phyloP scores from a whole-genome alignment of 768 basidiomycete genomes.

The Boletus sp. region DNA sequence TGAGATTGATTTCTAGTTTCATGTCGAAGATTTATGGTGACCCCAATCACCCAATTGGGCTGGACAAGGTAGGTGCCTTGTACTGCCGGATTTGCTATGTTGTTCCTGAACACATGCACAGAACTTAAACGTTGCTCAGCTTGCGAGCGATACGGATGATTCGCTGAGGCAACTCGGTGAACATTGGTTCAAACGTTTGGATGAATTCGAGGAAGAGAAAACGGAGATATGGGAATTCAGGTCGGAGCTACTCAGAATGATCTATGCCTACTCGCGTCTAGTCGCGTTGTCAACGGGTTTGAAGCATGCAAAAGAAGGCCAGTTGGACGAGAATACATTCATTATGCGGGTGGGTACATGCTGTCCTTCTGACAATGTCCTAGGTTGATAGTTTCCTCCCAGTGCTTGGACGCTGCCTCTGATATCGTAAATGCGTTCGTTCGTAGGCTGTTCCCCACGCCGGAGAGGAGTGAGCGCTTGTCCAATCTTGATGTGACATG shows the following conservation, averaged over 20 bases:
- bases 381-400: background rate
- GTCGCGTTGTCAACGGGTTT: conserved; percentile 72
- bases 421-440: conserved; percentile 65
- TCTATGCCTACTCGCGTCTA: conserved; percentile 68
- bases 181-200: conserved; percentile 54
- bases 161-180: conserved; percentile 53
- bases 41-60: conserved; percentile 67
- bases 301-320: conserved; percentile 65
- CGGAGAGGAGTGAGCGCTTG: conserved; percentile 48
- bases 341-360: conserved; percentile 54
- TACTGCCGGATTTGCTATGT: background rate
- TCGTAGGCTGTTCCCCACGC: conserved; percentile 49
- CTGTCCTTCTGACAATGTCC: background rate
- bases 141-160: conserved; percentile 71
- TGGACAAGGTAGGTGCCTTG: conserved; percentile 57
- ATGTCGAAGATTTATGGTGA: conserved; percentile 66
- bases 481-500: background rate
- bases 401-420: conserved; percentile 69
- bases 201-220: conserved; percentile 53
- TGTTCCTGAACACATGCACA: conserved; percentile 25
- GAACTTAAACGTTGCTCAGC: conserved; percentile 61
- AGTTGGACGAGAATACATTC: conserved; percentile 61
- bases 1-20: conserved; percentile 64
- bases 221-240: conserved; percentile 56
- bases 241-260: conserved; percentile 57